Base-by-base conservation (phyloP, 164 flowering plant genomes). In the Macadamia tetraphylla region DNA sequence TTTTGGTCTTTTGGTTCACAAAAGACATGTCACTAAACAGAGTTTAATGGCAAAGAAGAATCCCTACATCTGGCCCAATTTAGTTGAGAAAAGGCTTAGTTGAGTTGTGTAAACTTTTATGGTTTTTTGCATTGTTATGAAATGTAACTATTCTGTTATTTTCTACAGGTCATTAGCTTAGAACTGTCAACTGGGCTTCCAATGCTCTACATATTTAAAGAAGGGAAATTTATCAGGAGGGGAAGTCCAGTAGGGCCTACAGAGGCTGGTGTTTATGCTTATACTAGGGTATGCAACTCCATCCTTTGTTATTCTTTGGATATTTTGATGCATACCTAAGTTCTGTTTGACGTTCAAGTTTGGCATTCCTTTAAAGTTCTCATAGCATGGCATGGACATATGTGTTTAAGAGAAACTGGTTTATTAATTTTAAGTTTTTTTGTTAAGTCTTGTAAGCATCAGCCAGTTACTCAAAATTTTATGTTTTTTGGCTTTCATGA, bases 201-300 rank as follows among this genome's bases (percentile, higher is more conserved):
- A 0, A 87, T 92, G 98, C 97, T 95, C 67, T 95, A 95, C 81
- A 92, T 95, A 64, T 86, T 86, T 67, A 92, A 92, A 77, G 94
- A 90, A 63, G 97, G 94, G 53, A 84, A 76, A 60, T 95, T 88
- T 79, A 88, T 90, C 10, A 81, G 99, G 73, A 84, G 99, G 66
- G 99, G 99, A 62, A 91, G 98, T 77, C 99, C 98, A n/a, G 84
- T 74, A 0, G 94, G 78, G 56, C 98, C 98, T 30, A 76, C 85
- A 48, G 99, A 95, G 72, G 94, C 94, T n/a, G 93, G 98, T 48
- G 99, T 95, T 65, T 95, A 95, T 77, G 99, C 99, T 42, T 95
- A 95, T 74, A 90, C 97, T 13, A 91, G 80, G 89, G 99, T 95
- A 80, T 73, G 84, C 53, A 29, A 58, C 67, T 71, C 68, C 65